Evolutionary conservation across 1,284 basidiomycete genomes (phyloP).

Genomic region (Rhodofomes roseus): DNA sequence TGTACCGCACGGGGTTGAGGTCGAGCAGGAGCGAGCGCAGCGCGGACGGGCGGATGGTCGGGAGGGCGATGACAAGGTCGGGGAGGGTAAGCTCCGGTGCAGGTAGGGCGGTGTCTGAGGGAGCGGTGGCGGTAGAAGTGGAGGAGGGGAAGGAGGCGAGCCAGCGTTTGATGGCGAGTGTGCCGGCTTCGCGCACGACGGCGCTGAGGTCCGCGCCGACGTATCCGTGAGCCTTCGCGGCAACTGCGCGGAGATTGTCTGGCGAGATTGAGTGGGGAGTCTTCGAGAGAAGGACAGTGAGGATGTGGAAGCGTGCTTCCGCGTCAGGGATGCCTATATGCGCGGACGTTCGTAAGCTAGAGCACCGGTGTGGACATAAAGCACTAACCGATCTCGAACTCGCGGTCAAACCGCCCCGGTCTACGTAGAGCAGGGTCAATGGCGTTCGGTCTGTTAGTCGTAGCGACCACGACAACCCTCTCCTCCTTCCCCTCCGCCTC

Average conservation of each 20-base stretch:
- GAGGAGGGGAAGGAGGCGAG: conserved; percentile 32
- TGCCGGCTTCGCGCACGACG: conserved; percentile 91
- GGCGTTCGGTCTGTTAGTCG: conserved; percentile 95
- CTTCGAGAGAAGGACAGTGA: conserved; percentile 76
- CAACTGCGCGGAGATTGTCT: conserved; percentile 62
- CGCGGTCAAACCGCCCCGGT: conserved; percentile 94
- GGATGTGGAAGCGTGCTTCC: conserved; percentile 78
- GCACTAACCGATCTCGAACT: conserved; percentile 90
- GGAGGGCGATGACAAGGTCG: conserved; percentile 74
- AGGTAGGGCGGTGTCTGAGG: conserved; percentile 7
- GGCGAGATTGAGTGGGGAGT: conserved; percentile 74
- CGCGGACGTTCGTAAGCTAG: not conserved
- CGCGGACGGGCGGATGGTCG: conserved; percentile 85
- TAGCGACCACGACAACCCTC: conserved; percentile 91
- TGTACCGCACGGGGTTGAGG: conserved; percentile 78
- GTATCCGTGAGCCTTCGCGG: conserved; percentile 89
- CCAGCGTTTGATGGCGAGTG: conserved; percentile 86
- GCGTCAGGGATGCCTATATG: conserved; percentile 82
- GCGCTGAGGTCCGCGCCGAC: conserved; percentile 95
- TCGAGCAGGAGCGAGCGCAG: conserved; percentile 94
- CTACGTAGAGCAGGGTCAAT: conserved; percentile 94
- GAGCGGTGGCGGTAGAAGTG: conserved; percentile 14
- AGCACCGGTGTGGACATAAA: not conserved
- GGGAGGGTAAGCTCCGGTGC: conserved; percentile 47
- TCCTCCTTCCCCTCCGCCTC: conserved; percentile 42